These are phyloP conservation scores for Pyrus betulifolia DNA, from an alignment of 306 rosid species.

Conservation along the genomic window DNA sequence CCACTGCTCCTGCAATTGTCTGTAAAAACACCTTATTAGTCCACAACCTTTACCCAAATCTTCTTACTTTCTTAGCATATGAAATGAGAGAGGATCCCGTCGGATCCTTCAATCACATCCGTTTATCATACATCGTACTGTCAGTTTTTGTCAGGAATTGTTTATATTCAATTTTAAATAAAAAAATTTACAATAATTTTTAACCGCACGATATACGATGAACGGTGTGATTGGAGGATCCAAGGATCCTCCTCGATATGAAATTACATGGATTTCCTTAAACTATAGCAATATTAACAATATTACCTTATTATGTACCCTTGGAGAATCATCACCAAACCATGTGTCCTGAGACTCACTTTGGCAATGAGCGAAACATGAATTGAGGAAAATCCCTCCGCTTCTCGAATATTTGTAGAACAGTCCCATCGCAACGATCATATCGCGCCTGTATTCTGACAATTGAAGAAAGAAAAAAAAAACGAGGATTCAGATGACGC, in stretches of 20 bases:
- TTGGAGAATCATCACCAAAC: slow-evolving; percentile 71
- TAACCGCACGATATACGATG: no score
- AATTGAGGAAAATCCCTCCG: slow-evolving; percentile 80
- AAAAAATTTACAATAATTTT: no score
- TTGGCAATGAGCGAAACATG: slow-evolving; percentile 98
- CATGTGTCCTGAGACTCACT: slow-evolving; percentile 91
- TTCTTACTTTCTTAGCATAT: no score
- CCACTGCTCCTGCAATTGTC: slow-evolving; percentile 90
- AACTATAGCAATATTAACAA: background rate
- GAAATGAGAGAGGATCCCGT: no score
- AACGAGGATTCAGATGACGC: no score
- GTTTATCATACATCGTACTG: accelerated
- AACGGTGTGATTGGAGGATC: no score
- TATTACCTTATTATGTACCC: slow-evolving; percentile 57
- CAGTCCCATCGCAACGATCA: slow-evolving; percentile 49
- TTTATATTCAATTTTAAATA: no score
- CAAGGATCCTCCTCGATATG: background rate
- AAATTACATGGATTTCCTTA: background rate
- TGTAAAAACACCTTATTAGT: slow-evolving; percentile 15
- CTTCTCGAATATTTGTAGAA: slow-evolving; percentile 43
- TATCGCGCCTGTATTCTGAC: slow-evolving; percentile 35
- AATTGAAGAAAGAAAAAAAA: no score
- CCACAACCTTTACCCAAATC: no score
- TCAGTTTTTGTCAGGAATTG: no score
- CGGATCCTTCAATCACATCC: no score